Percentiles rank a stretch among this genome's conserved stretches.
Evolutionary conservation across 1,284 basidiomycete genomes (phyloP).

Genomic region (Marasmius oreades): DNA sequence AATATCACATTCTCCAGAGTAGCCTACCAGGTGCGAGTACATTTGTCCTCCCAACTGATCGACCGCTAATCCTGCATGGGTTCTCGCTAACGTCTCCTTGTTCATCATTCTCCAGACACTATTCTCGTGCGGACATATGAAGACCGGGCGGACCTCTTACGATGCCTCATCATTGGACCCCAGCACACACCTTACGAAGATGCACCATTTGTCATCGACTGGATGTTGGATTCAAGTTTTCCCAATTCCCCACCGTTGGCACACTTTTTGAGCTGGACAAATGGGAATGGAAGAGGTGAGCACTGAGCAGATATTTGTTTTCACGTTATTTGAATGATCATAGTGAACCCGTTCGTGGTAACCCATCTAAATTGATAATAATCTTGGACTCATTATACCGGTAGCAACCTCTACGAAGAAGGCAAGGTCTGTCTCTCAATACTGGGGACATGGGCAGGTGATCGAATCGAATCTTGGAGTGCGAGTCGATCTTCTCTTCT

Average conservation of each 20-base stretch:
- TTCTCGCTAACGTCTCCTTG: too few relatives aligned
- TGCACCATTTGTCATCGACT: constrained; percentile 93
- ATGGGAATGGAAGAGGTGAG: constrained; percentile 85
- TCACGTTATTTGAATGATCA: not conserved
- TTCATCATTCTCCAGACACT: constrained; percentile 41
- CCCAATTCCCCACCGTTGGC: constrained; percentile 85
- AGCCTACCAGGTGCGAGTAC: constrained; percentile 72
- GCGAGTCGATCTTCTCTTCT: constrained; percentile 79
- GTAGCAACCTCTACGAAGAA: constrained; percentile 89
- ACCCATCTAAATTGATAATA: constrained; percentile 1
- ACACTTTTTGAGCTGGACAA: constrained; percentile 92
- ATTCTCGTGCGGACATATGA: constrained; percentile 74
- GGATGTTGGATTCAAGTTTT: constrained; percentile 86
- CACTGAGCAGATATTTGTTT: constrained; percentile 36
- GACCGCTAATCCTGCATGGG: not conserved
- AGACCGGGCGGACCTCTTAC: constrained; percentile 82
- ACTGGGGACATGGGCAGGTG: constrained; percentile 89
- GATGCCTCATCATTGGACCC: constrained; percentile 89
- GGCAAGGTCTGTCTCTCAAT: constrained; percentile 94
- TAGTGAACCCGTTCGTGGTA: constrained; percentile 73
- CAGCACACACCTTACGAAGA: constrained; percentile 92
- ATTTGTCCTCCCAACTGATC: constrained; percentile 9
- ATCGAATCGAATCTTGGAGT: constrained; percentile 83
- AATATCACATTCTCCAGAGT: constrained; percentile 76
- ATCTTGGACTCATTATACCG: constrained; percentile 3